phyloP scores from a whole-genome alignment of 257 asterid genomes.

The Solanum gandarillasii region DNA sequence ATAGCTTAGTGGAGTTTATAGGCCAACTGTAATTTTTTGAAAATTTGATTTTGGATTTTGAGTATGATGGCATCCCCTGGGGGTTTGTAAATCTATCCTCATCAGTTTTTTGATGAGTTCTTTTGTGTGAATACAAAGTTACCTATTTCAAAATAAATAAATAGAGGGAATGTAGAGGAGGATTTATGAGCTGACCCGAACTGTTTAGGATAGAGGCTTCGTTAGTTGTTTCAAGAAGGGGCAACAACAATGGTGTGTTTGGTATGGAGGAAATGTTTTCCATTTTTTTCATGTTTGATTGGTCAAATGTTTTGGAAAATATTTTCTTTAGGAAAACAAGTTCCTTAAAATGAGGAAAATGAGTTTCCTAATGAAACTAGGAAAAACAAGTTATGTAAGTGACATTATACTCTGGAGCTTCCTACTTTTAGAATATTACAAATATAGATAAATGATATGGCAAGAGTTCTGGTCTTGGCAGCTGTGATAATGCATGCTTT shows the following conservation, averaged over 20 bases:
- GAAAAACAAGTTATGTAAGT: not conserved
- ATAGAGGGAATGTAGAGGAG: not conserved
- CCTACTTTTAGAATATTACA: not conserved
- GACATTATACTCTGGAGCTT: not conserved
- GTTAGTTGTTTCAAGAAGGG: not conserved
- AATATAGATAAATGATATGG: not conserved
- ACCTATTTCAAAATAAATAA: not conserved
- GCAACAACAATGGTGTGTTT: not conserved
- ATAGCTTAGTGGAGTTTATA: not conserved
- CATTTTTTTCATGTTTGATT: not conserved
- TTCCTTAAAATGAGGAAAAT: not conserved
- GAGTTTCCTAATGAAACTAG: not conserved
- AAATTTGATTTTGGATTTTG: not conserved
- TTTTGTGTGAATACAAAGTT: not conserved
- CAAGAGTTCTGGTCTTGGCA: not conserved
- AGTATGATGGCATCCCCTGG: not conserved
- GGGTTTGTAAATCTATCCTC: not conserved
- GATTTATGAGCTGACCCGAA: not conserved
- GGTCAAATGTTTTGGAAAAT: not conserved
- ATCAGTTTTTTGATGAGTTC: not conserved
- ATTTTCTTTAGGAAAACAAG: not conserved
- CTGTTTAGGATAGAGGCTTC: not conserved
- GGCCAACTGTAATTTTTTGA: not conserved
- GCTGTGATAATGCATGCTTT: not conserved
- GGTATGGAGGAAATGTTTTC: not conserved